Conservation (phyloP, 805 yeast genomes). For the Saccharomyces jurei region DNA sequence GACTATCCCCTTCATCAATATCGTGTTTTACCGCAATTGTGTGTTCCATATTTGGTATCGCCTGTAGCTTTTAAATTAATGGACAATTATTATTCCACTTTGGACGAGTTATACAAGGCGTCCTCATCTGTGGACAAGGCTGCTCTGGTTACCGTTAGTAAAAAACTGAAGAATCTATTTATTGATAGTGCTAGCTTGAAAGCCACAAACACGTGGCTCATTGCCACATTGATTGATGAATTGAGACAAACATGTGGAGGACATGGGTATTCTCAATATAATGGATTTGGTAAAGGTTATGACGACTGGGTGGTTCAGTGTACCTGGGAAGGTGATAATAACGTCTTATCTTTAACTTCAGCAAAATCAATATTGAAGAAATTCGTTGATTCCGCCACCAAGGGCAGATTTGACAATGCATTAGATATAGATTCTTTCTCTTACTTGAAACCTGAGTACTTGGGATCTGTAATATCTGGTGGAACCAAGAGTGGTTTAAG, state of each 20-base stretch:
- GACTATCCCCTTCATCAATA: conserved; percentile 87
- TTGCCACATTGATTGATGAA: conserved; percentile 74
- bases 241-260: conserved; percentile 94
- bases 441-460: conserved; percentile 24
- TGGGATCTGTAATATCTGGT: conserved; percentile 19
- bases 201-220: conserved; percentile 83
- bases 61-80: conserved; percentile 61
- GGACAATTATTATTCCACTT: conserved; percentile 41
- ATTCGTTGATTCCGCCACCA: conserved; percentile 31
- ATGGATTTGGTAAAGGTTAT: conserved; percentile 83
- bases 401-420: conserved; percentile 30
- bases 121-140: conserved; percentile 39
- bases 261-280: conserved; percentile 89
- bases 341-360: conserved; percentile 70
- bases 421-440: conserved; percentile 27
- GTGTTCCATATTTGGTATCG: conserved; percentile 68
- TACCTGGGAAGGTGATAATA: conserved; percentile 98
- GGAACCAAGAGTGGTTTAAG: conserved; percentile 20
- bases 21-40: conserved; percentile 76
- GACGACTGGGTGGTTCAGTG: conserved; percentile 96
- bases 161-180: conserved; percentile 65
- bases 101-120: conserved; percentile 47
- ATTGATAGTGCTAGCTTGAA: conserved; percentile 81
- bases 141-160: conserved; percentile 38
- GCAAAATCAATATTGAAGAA: conserved; percentile 60